A percentile compares a stretch with the other conserved stretches of the same genome.
phyloP scores from a whole-genome alignment of 371 early-diverging fungal genomes.

The Rhizopus microsporus region DNA sequence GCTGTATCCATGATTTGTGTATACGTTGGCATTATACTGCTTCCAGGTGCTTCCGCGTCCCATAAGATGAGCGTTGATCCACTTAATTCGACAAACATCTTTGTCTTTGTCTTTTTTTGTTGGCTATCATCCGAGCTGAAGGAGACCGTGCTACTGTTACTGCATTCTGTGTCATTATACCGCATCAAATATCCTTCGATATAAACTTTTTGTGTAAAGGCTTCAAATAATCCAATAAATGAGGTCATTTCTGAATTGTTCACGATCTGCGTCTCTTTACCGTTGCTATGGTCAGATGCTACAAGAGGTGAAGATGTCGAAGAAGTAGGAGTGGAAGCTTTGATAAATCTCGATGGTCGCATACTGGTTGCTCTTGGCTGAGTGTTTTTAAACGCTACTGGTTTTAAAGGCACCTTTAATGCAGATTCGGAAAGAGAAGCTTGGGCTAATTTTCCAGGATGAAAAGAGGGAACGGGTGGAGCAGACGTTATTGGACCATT shows the following conservation, averaged over 20 bases:
- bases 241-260: constrained; percentile 25
- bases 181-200: constrained; percentile 67
- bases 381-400: constrained; percentile 16
- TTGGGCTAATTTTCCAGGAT: constrained; percentile 26
- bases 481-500: constrained; percentile 2
- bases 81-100: constrained; percentile 70
- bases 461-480: constrained; percentile 7
- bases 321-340: constrained; percentile 23
- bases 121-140: constrained; percentile 18
- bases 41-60: constrained; percentile 45
- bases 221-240: constrained; percentile 51
- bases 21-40: constrained; percentile 62
- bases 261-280: constrained; percentile 4
- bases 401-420: constrained; percentile 19
- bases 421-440: constrained; percentile 29
- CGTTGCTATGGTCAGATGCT: constrained; percentile 6
- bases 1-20: constrained; percentile 65
- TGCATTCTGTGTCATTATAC: constrained; percentile 44
- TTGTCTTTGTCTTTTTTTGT: constrained; percentile 53
- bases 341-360: constrained; percentile 29
- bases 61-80: constrained; percentile 69
- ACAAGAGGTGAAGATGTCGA: constrained; percentile 15
- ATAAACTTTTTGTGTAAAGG: constrained; percentile 67
- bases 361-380: constrained; percentile 24
- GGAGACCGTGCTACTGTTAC: constrained; percentile 30